Base-by-base conservation (phyloP, 2,329 filamentous ascomycete genomes). In the Rachicladosporium sp. region DNA sequence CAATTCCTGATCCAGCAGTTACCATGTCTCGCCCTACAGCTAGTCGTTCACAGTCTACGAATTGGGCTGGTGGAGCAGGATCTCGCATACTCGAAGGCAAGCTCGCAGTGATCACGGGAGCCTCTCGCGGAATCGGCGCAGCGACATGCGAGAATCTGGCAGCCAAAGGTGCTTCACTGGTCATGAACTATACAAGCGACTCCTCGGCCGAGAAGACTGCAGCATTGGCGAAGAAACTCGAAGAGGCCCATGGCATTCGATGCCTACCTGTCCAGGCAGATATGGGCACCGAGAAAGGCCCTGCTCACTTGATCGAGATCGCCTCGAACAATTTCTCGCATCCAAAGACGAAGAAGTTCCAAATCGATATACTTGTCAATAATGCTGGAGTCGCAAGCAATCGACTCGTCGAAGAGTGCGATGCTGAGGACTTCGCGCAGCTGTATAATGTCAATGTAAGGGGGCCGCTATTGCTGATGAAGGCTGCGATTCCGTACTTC, bases 281-380 rank as follows among this genome's bases (percentile, higher is more conserved):
- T 61, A 73, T 89, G 52, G 71, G 74, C 46, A 70, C 71, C 1
- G 67, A 74, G 29, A 68, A 68, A 4, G 78, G 78, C 1, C 76
- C 78, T 2, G 64, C 68, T 4, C 63, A 71, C 31, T 69, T 86
- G 37, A 60, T 87, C 49, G 61, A 65, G 15, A 68, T 70, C 0
- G 70, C 75, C 4, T 11, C 13, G n/a, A 32, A 15, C 13, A 11
- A 32, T 10, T 32, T 32, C 31, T 32, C 31, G n/a, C 31, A 15
- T 32, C n/a, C n/a, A 6, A 15, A 32, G 13, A 32, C n/a, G n/a
- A 27, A 27, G 23, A 32, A 32, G n/a, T 69, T 73, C 49, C 67
- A 74, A 46, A 71, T 93, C 53, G 84, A 93, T 62, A 84, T 93
- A 44, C 67, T 93, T 38, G 67, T 93, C 67, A 93, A 93, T 71